Percentiles rank a stretch among this genome's conserved stretches.
phyloP scores from a whole-genome alignment of 2,329 filamentous ascomycete species.

The Alternaria gaisen region DNA sequence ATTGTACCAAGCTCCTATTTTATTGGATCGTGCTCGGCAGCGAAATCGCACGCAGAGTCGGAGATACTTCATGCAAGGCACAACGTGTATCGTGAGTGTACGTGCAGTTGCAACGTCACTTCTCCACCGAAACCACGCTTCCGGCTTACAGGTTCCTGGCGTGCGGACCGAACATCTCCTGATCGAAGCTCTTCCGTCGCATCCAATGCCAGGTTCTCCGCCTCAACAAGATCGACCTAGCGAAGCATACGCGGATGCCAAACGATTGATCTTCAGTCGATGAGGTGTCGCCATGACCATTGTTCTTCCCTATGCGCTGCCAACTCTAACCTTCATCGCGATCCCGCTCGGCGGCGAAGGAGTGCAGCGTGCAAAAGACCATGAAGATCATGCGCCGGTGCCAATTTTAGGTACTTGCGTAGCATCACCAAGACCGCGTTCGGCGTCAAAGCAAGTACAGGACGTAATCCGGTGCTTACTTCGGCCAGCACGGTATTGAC shows the following conservation, averaged over 20 bases:
- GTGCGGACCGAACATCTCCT: background rate
- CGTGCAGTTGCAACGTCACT: background rate
- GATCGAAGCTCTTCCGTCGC: background rate
- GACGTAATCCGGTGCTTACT: constrained; percentile 3
- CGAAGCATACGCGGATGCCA: background rate
- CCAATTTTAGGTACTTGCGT: background rate
- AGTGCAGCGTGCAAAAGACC: background rate
- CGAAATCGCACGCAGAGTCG: too few species aligned
- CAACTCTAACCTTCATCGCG: background rate
- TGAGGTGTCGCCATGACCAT: background rate
- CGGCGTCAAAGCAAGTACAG: background rate
- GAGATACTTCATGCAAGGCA: background rate
- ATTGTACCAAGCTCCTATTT: background rate
- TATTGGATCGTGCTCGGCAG: background rate
- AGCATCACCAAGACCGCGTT: background rate
- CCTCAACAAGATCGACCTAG: background rate
- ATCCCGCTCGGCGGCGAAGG: background rate
- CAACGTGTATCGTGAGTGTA: background rate
- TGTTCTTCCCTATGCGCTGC: background rate
- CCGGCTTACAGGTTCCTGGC: background rate
- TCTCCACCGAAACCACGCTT: background rate
- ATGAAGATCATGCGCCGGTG: background rate
- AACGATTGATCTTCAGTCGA: background rate
- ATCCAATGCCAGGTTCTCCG: background rate
- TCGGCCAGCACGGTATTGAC: background rate